Evolutionary conservation across 305 asterid genomes (phyloP).

Genomic region (Fraxinus dipetala): DNA sequence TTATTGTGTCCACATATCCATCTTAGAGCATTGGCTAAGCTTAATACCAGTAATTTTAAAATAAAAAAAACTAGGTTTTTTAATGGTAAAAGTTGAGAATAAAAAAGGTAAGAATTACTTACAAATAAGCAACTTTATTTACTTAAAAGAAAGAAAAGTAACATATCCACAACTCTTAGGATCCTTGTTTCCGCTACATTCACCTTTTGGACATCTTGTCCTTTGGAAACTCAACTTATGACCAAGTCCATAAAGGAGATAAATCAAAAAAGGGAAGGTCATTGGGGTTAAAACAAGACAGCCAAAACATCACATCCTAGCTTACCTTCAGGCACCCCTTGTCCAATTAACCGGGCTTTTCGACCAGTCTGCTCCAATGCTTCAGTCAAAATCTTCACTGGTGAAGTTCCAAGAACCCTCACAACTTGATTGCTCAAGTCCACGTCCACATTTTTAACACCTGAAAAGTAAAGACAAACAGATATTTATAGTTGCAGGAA

Average conservation of each 20-base stretch:
- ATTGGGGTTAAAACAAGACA: not conserved
- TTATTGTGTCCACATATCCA: not conserved
- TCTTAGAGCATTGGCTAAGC: not conserved
- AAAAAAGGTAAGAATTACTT: not conserved
- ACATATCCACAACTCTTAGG: not conserved
- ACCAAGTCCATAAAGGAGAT: not conserved
- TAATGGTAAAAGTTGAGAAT: not conserved
- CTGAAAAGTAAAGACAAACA: conserved; percentile 34
- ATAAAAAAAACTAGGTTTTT: not conserved
- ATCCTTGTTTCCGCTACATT: not conserved
- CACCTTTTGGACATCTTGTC: not conserved
- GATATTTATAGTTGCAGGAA: not conserved
- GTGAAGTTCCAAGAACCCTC: conserved; percentile 75
- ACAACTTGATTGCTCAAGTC: conserved; percentile 85
- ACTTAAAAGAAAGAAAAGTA: not conserved
- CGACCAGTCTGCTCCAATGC: conserved; percentile 90
- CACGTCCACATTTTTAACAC: conserved; percentile 72
- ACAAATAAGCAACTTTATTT: not conserved
- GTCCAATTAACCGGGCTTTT: conserved; percentile 80
- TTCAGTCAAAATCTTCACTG: conserved; percentile 71
- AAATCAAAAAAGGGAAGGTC: not conserved
- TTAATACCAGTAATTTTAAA: not conserved
- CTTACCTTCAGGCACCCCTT: conserved; percentile 76
- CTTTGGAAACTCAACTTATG: not conserved
- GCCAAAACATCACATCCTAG: not conserved